Conservation (phyloP, 2,329 filamentous ascomycete genomes). For the Cucurbitaria berberidis region DNA sequence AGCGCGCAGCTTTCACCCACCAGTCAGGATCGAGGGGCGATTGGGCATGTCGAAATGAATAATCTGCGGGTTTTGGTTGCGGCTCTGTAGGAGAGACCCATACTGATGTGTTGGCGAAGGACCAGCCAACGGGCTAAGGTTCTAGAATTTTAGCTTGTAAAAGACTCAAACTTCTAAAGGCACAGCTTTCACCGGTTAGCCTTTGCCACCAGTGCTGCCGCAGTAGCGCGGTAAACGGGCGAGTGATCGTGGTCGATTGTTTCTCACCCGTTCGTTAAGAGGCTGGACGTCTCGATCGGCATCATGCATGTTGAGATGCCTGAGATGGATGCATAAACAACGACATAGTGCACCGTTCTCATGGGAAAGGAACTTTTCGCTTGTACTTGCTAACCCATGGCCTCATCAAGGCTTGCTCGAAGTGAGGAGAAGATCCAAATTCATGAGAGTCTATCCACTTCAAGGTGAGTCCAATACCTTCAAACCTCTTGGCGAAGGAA, state of each 20-base stretch:
- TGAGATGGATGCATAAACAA: conserved; percentile 42
- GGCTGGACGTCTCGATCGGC: conserved; percentile 46
- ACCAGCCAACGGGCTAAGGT: conserved; percentile 34
- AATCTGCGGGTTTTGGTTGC: conserved; percentile 50
- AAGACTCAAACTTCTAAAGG: conserved; percentile 44
- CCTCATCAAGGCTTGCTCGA: conserved; percentile 44
- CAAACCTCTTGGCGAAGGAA: conserved; percentile 35
- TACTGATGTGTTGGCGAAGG: conserved; percentile 88
- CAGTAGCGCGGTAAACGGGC: conserved; percentile 42
- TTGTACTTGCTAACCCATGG: conserved; percentile 37
- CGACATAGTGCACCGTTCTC: conserved; percentile 35
- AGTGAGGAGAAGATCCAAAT: conserved; percentile 36
- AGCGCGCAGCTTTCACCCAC: conserved; percentile 51
- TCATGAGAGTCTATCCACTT: conserved; percentile 43
- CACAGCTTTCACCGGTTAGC: conserved; percentile 48
- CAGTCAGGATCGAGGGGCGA: conserved; percentile 60
- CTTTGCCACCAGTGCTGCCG: conserved; percentile 47
- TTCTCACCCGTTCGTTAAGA: conserved; percentile 42
- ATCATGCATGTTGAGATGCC: conserved; percentile 32
- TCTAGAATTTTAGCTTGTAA: conserved; percentile 49
- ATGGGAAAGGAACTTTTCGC: conserved; percentile 10
- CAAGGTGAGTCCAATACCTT: conserved; percentile 35
- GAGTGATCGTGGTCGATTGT: conserved; percentile 41
- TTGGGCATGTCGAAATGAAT: conserved; percentile 47
- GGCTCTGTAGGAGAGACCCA: conserved; percentile 55